Evolutionary conservation across 257 asterid genomes (phyloP), one percentile per base, ranked within the genome.

Genomic region (Solanum pimpinellifolium): DNA sequence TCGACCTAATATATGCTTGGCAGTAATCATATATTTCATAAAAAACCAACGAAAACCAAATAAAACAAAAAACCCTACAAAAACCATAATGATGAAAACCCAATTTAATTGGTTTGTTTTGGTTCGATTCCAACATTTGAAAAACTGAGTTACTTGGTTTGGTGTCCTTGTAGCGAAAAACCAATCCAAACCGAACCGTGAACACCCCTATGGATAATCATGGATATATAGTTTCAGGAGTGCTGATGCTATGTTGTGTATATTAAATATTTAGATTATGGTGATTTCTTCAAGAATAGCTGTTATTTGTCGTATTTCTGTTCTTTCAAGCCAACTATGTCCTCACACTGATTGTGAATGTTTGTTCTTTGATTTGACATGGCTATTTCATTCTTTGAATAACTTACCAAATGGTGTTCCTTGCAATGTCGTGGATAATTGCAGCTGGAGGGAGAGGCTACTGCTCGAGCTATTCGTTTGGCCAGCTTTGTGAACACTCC

Each of bases 401-500:
- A 81, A 18, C 13, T 18, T 81, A 49, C 29, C 70, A 11, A 81
- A 81, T 81, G 85, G 46, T 49, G 69, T 49, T 81, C 70, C 69
- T 49, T 81, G 70, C 31, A 10, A 81, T 81, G 46, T 11, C 9
- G 21, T 31, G 6, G 18, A 81, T 31, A 81, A 47, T 81, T 89
- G 92, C 96, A 95, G 99, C 90, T 95, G 56, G 99, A 97, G 92
- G 98, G 96, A 84, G 99, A 97, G 94, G 99, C 99, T 62, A 94
- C 99, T 25, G 85, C 98, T 88, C 94, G 99, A 85, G 96, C 98
- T 87, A 97, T 95, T 90, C 95, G 95, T 29, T 93, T 97, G 94
- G 98, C 99, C 91, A 93, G 93, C 93, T 97, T 95, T 85, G 96
- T 97, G 86, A 96, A 95, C 92, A 93, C 98, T 86, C 99, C 99